Evolutionary conservation across 225 moss, liverwort and hornwort genomes (phyloP).

Genomic region (Pleurozium schreberi): DNA sequence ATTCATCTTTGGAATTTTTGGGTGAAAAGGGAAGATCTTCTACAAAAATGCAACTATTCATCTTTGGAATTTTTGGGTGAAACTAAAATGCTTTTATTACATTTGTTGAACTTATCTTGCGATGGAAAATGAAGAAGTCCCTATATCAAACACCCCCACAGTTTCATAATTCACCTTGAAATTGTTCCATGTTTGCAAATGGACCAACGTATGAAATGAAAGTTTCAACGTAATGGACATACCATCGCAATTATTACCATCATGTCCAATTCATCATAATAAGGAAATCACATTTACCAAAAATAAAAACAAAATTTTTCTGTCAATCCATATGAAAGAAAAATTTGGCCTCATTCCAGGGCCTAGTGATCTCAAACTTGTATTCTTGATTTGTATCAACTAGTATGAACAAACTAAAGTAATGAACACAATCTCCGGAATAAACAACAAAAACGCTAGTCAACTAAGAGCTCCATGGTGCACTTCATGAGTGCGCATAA

Average conservation of each 20-base stretch:
- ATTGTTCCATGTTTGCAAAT: neutral
- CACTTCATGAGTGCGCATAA: conserved; percentile 51
- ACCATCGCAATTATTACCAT: neutral
- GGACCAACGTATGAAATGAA: neutral
- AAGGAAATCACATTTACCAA: neutral
- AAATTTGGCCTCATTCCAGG: conserved; percentile 98
- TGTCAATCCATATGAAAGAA: conserved; percentile 69
- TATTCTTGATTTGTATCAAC: conserved; percentile 93
- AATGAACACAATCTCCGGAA: conserved; percentile 66
- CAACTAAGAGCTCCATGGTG: conserved; percentile 64
- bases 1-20: too few relatives aligned
- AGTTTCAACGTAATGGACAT: neutral
- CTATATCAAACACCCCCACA: neutral
- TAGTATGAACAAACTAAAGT: conserved; percentile 78
- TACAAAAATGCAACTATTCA: too few relatives aligned
- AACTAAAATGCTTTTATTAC: too few relatives aligned
- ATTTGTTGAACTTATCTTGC: neutral
- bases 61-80: too few relatives aligned
- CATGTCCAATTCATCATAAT: neutral
- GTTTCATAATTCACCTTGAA: neutral
- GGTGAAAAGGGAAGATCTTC: too few relatives aligned
- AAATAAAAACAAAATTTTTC: neutral
- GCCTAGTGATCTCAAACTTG: conserved; percentile 95
- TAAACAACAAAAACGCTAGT: conserved; percentile 65
- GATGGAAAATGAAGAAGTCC: neutral